Percentiles rank a stretch among this genome's conserved stretches.
phyloP scores from a whole-genome alignment of 768 basidiomycete species.

The Naganishia onofrii region DNA sequence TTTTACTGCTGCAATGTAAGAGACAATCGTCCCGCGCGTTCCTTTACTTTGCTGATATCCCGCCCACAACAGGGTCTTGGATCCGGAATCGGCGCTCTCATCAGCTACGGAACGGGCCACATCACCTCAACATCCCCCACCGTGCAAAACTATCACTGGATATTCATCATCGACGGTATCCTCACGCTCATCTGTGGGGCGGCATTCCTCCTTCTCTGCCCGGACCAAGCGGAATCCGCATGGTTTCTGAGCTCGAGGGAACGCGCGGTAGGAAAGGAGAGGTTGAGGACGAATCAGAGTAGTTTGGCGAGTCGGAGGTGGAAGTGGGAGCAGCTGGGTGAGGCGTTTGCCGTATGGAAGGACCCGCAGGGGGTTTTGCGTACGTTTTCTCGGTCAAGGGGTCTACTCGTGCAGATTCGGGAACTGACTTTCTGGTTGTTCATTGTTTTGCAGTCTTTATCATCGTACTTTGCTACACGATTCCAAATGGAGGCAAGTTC shows the following conservation, averaged over 20 bases:
- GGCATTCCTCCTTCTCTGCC: constrained; percentile 37
- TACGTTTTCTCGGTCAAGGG: constrained; percentile 6
- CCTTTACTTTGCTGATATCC: neutral
- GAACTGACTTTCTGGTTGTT: neutral
- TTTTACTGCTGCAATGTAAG: constrained; percentile 38
- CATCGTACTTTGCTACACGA: constrained; percentile 35
- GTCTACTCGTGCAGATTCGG: no score
- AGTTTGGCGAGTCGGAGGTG: constrained; percentile 33
- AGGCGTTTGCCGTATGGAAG: constrained; percentile 37
- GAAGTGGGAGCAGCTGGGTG: constrained; percentile 39
- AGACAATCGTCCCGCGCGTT: neutral
- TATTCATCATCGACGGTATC: constrained; percentile 35
- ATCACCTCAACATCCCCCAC: constrained; percentile 26
- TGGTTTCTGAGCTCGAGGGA: constrained; percentile 37
- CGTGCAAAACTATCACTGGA: constrained; percentile 33
- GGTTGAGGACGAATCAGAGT: constrained; percentile 38
- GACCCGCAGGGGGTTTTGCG: constrained; percentile 41
- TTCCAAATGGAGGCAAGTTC: constrained; percentile 36
- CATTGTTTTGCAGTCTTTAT: constrained; percentile 19
- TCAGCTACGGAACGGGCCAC: constrained; percentile 42
- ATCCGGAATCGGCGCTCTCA: constrained; percentile 36
- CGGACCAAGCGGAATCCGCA: constrained; percentile 36
- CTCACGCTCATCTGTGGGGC: constrained; percentile 38
- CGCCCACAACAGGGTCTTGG: constrained; percentile 32
- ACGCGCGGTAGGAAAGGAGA: constrained; percentile 35